Evolutionary conservation across 352 stramenopile genomes (phyloP).

Genomic region (Halophytophthora batemanensis): DNA sequence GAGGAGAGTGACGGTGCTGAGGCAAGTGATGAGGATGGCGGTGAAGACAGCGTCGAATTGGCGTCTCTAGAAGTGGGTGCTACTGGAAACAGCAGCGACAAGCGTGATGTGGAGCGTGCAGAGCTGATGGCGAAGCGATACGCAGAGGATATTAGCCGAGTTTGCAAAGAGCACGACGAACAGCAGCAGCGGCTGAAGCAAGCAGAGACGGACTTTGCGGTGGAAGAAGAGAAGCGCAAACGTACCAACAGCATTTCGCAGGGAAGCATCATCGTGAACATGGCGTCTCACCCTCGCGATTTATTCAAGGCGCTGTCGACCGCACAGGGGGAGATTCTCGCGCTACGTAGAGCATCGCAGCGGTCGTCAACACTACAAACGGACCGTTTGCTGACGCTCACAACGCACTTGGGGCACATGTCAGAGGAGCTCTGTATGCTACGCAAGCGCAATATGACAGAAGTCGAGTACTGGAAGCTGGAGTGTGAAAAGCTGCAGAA

Average conservation of each 20-base stretch:
- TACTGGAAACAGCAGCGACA: constrained; percentile 1
- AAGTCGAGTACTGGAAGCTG: constrained; percentile 66
- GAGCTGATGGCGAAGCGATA: constrained; percentile 49
- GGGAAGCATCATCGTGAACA: constrained; percentile 45
- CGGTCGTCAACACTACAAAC: constrained; percentile 52
- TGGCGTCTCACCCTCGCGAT: constrained; percentile 56
- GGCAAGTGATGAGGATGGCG: not conserved
- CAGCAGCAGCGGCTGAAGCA: constrained; percentile 44
- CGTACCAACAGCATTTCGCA: constrained; percentile 59
- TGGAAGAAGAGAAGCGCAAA: constrained; percentile 42
- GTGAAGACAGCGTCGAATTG: not conserved
- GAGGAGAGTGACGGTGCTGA: too few relatives aligned
- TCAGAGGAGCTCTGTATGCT: constrained; percentile 69
- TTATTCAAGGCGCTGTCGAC: constrained; percentile 60
- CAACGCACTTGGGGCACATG: constrained; percentile 59
- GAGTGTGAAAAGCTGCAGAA: constrained; percentile 69
- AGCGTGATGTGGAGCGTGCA: constrained; percentile 41
- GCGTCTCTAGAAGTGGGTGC: not conserved
- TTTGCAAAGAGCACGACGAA: constrained; percentile 48
- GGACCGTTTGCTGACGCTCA: constrained; percentile 58
- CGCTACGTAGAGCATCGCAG: constrained; percentile 43
- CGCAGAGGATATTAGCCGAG: constrained; percentile 45
- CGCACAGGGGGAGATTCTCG: constrained; percentile 40
- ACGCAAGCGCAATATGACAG: constrained; percentile 49
- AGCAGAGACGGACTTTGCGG: constrained; percentile 32